Conservation (phyloP, 169 alveolate genomes). For the Babesia caballi region DNA sequence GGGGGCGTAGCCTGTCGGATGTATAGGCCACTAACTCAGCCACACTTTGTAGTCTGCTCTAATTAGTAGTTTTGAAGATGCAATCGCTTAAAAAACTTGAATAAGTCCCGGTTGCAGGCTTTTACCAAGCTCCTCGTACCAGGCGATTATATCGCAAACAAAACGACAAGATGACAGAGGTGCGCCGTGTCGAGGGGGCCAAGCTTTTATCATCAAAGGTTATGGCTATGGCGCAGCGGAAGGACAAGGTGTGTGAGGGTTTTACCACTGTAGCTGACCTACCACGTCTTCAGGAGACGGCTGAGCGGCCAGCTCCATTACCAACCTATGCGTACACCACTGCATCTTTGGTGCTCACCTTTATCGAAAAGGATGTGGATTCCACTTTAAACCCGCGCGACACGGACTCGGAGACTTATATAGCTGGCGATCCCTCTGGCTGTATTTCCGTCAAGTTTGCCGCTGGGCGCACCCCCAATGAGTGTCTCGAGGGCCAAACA, state of each 20-base stretch:
- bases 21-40: no score
- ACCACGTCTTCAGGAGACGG: conserved; percentile 9
- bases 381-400: not conserved
- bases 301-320: not conserved
- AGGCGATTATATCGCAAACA: no score
- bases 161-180: not conserved
- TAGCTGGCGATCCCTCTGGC: conserved; percentile 65
- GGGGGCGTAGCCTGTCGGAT: not conserved
- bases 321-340: conserved; percentile 6
- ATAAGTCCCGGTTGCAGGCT: not conserved
- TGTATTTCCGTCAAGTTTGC: conserved; percentile 13
- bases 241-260: conserved; percentile 4
- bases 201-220: conserved; percentile 30
- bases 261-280: conserved; percentile 50
- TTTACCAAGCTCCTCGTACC: no score
- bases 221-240: not conserved
- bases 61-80: not conserved
- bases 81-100: no score
- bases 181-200: conserved; percentile 8
- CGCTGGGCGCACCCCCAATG: not conserved
- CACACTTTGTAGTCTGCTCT: not conserved
- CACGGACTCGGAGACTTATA: not conserved
- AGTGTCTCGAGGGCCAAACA: conserved; percentile 12
- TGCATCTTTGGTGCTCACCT: conserved; percentile 10
- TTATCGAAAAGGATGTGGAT: not conserved